Conservation (phyloP, 2,329 filamentous ascomycete genomes). For the Arthrobotrys iridis region DNA sequence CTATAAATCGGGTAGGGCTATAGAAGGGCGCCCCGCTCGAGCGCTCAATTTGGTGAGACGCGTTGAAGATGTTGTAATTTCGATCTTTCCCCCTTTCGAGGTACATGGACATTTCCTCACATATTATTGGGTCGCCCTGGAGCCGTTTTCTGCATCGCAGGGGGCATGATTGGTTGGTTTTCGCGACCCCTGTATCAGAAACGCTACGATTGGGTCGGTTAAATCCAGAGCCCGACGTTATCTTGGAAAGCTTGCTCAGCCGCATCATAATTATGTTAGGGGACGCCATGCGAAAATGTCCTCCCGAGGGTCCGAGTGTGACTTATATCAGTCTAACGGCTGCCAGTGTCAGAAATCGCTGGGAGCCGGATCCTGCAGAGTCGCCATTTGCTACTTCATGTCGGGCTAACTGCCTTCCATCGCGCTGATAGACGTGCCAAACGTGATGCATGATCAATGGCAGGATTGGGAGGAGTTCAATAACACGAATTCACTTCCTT, state of each 20-base stretch:
- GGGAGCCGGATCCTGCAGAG: background rate
- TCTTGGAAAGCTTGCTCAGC: slow-evolving; percentile 1
- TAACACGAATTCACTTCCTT: background rate
- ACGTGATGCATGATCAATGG: no score
- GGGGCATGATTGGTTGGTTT: no score
- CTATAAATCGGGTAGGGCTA: background rate
- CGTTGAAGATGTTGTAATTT: slow-evolving; percentile 32
- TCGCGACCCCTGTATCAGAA: no score
- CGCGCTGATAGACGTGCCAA: no score
- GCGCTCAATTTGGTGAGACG: background rate
- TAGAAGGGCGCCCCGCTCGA: background rate
- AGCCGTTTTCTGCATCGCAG: background rate
- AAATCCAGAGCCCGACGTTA: background rate
- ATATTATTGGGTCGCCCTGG: background rate
- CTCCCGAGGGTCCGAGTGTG: background rate
- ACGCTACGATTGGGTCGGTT: slow-evolving; percentile 8
- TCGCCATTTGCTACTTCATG: no score
- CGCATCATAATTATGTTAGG: background rate
- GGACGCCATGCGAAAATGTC: background rate
- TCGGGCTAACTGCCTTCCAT: no score
- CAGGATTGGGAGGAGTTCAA: background rate
- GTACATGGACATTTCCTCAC: no score
- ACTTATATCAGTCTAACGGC: background rate
- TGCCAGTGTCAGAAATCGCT: no score
- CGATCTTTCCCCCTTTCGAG: slow-evolving; percentile 1